phyloP scores from a whole-genome alignment of 2,329 filamentous ascomycete species.

The Scolecobasidium constrictum region DNA sequence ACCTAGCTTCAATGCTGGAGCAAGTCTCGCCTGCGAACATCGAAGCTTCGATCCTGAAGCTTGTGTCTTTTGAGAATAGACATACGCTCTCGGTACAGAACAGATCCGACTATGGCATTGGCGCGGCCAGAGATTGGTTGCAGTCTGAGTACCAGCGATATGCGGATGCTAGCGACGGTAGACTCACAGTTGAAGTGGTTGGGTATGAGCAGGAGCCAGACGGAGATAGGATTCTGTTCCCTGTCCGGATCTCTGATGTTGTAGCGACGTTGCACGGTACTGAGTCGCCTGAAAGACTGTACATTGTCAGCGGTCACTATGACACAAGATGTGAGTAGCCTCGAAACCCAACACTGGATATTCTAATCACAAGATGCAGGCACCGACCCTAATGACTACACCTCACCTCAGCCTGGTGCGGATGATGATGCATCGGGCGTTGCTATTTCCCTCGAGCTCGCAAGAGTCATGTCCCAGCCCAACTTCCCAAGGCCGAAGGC shows the following conservation, averaged over 20 bases:
- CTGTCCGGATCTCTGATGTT: slow-evolving; percentile 43
- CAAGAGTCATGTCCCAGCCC: slow-evolving; percentile 39
- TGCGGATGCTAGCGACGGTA: slow-evolving; percentile 37
- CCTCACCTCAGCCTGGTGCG: slow-evolving; percentile 45
- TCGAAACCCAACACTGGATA: slow-evolving; percentile 40
- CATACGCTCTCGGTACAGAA: slow-evolving; percentile 46
- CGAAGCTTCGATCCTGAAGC: slow-evolving; percentile 39
- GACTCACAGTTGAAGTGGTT: slow-evolving; percentile 39
- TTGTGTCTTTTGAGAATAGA: slow-evolving; percentile 46
- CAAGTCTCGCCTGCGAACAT: slow-evolving; percentile 34
- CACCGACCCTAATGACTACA: too few relatives aligned
- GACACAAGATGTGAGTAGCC: slow-evolving; percentile 42
- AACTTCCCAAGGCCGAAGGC: slow-evolving; percentile 36
- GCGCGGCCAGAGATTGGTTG: slow-evolving; percentile 48
- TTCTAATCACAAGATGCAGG: too few relatives aligned
- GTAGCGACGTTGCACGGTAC: slow-evolving; percentile 41
- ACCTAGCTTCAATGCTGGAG: slow-evolving; percentile 27
- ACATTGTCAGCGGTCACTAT: slow-evolving; percentile 46
- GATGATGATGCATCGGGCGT: slow-evolving; percentile 49
- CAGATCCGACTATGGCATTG: slow-evolving; percentile 40
- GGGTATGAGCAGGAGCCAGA: slow-evolving; percentile 42
- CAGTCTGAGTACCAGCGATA: slow-evolving; percentile 37
- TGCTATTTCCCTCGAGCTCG: slow-evolving; percentile 37
- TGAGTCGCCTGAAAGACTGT: slow-evolving; percentile 35
- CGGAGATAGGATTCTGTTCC: slow-evolving; percentile 36